Percentiles rank a stretch among this genome's conserved stretches.
phyloP scores from a whole-genome alignment of 2,329 filamentous ascomycete genomes.

The Lecanicillium sp. region DNA sequence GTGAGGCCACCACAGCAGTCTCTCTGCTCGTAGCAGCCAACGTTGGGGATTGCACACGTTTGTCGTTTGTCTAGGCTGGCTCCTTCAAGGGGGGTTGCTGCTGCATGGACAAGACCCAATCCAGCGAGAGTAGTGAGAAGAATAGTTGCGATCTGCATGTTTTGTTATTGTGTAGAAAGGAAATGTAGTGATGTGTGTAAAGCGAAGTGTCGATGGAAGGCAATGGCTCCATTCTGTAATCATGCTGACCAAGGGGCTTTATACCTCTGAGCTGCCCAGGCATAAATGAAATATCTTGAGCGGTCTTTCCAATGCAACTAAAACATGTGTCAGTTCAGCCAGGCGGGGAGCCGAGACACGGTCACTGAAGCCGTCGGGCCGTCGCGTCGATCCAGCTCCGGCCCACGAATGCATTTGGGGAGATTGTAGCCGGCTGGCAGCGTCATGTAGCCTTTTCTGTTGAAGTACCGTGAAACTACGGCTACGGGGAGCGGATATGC shows the following conservation, averaged over 20 bases:
- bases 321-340: not conserved
- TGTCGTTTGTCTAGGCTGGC: not conserved
- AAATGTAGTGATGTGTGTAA: not conserved
- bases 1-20: slow-evolving; percentile 12
- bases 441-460: too few species aligned
- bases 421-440: too few species aligned
- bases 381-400: too few species aligned
- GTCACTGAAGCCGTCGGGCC: not conserved
- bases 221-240: too few species aligned
- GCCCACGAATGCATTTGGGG: too few species aligned
- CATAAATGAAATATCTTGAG: too few species aligned
- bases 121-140: not conserved
- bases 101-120: not conserved
- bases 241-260: not conserved
- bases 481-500: too few species aligned
- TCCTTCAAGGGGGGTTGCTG: not conserved
- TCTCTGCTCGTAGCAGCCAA: not conserved
- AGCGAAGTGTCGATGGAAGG: not conserved
- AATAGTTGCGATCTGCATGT: not conserved
- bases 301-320: too few species aligned
- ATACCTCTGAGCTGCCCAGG: not conserved
- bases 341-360: not conserved
- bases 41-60: not conserved
- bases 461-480: too few species aligned
- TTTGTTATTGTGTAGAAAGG: not conserved